These are phyloP conservation scores for Aspergillus sojae DNA, from an alignment of 2,329 filamentous ascomycete genomes.

Conservation along the genomic window DNA sequence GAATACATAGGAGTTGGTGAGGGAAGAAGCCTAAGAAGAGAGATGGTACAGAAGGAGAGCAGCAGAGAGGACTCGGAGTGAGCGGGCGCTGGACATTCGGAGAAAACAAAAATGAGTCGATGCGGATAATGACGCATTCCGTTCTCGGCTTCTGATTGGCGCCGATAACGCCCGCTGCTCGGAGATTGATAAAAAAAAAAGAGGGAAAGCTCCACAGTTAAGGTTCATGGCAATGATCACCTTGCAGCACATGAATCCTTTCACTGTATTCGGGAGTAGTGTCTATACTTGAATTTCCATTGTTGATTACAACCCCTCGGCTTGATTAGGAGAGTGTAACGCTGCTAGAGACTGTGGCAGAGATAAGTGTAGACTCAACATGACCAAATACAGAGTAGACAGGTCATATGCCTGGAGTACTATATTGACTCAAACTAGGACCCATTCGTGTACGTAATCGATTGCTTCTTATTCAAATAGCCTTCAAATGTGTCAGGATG, in stretches of 20 bases:
- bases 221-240: background rate
- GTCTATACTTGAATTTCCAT: background rate
- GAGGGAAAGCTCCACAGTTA: background rate
- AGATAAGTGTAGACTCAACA: background rate
- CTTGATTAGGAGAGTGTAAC: background rate
- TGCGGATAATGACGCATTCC: constrained; percentile 24
- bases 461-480: background rate
- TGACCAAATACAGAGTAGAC: background rate
- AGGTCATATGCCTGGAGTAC: no score
- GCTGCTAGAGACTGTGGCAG: background rate
- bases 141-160: constrained; percentile 9
- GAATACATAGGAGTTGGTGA: constrained; percentile 18
- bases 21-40: constrained; percentile 2
- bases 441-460: background rate
- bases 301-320: background rate
- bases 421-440: background rate
- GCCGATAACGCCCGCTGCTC: constrained; percentile 10
- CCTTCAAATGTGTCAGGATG: constrained; percentile 13
- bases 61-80: constrained; percentile 5
- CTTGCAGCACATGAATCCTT: background rate
- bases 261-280: background rate
- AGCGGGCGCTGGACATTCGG: constrained; percentile 1
- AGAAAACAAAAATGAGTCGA: constrained; percentile 22
- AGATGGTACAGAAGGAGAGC: constrained; percentile 12
- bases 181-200: constrained; percentile 5